Conservation (phyloP, 164 flowering plant genomes). For the Nymphaea colorata region DNA sequence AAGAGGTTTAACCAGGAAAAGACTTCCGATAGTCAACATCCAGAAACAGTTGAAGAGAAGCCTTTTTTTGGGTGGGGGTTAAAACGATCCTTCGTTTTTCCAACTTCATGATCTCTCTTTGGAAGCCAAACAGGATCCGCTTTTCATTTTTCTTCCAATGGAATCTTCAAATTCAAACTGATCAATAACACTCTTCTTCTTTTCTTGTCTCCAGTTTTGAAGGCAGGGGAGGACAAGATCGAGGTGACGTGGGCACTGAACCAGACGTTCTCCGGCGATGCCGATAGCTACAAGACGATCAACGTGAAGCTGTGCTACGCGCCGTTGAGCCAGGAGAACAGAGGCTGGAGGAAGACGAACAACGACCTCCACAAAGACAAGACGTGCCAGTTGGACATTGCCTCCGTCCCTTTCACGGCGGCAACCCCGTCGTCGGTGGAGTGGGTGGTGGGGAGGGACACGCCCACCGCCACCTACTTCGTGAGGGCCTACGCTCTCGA, state of each 20-base stretch:
- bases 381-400: constrained; percentile 46
- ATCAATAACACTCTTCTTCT: not conserved
- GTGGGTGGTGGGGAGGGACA: constrained; percentile 26
- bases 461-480: constrained; percentile 22
- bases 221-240: constrained; percentile 39
- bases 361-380: constrained; percentile 45
- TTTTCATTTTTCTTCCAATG: too few relatives aligned
- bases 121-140: too few relatives aligned
- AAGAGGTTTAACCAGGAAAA: too few relatives aligned
- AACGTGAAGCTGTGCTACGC: constrained; percentile 61
- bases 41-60: too few relatives aligned
- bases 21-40: too few relatives aligned
- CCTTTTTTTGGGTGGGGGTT: too few relatives aligned
- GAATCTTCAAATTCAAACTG: too few relatives aligned
- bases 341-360: constrained; percentile 54
- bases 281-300: constrained; percentile 33
- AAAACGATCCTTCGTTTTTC: too few relatives aligned
- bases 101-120: too few relatives aligned
- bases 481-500: constrained; percentile 20
- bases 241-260: constrained; percentile 42
- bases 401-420: constrained; percentile 4
- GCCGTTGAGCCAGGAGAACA: constrained; percentile 49
- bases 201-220: constrained; percentile 31
- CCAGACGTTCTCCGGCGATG: constrained; percentile 24
- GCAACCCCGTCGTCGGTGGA: constrained; percentile 2